Evolutionary conservation across 164 flowering plant species (phyloP).

Genomic region (Nelumbo lutea): DNA sequence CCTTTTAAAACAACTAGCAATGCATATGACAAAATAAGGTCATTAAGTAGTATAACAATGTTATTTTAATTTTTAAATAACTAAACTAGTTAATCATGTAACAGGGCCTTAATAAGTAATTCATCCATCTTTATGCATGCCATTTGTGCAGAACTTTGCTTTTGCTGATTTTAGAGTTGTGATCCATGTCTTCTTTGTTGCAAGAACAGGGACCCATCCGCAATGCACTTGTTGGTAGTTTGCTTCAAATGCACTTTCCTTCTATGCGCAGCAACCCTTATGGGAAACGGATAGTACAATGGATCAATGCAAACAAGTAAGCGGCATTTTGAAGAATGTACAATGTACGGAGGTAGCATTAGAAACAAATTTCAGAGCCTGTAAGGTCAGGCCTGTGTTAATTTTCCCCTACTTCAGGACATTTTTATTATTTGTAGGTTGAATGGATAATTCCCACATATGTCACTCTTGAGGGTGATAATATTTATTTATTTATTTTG

Average conservation of each 20-base stretch:
- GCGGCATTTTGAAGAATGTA: not conserved
- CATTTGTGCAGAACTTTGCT: too few relatives aligned
- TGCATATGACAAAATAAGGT: too few relatives aligned
- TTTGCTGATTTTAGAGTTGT: not conserved
- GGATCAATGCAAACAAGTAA: constrained; percentile 5
- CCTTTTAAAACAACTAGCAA: too few relatives aligned
- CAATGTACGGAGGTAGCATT: not conserved
- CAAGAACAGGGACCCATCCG: constrained; percentile 3
- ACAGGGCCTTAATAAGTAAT: too few relatives aligned
- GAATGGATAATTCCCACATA: not conserved
- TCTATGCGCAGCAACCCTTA: constrained; percentile 21
- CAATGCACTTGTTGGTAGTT: constrained; percentile 1
- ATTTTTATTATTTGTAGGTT: not conserved
- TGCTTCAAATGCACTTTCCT: constrained; percentile 5
- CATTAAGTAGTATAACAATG: too few relatives aligned
- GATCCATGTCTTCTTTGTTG: not conserved
- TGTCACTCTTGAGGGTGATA: not conserved
- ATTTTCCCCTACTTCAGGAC: not conserved
- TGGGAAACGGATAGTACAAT: constrained; percentile 21
- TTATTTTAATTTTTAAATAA: too few relatives aligned
- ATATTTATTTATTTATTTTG: not conserved
- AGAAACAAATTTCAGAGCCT: not conserved
- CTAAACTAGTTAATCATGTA: too few relatives aligned
- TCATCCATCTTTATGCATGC: too few relatives aligned
- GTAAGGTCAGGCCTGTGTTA: not conserved